A percentile compares a stretch with the other conserved stretches of the same genome.
These are phyloP conservation scores for Colletotrichum lupini DNA, from an alignment of 2,329 filamentous ascomycete genomes.

Conservation along the genomic window DNA sequence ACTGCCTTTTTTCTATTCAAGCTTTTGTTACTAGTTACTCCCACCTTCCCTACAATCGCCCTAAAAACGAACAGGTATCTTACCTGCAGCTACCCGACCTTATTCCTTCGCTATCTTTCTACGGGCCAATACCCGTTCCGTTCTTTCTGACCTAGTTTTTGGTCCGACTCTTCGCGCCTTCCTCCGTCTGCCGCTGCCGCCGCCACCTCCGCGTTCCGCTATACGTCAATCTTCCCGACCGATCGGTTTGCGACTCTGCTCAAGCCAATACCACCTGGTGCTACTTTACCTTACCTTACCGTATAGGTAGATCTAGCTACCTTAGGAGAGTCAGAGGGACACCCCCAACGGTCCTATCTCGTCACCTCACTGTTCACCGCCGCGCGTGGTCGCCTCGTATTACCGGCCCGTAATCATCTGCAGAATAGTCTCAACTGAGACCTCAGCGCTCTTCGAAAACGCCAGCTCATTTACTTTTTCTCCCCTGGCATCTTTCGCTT, in stretches of 20 bases:
- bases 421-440: conserved; percentile 19
- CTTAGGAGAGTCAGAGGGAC: background rate
- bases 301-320: background rate
- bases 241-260: conserved; percentile 37
- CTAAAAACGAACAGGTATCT: conserved; percentile 23
- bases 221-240: conserved; percentile 21
- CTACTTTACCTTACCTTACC: background rate
- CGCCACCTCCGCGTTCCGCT: conserved; percentile 1
- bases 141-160: background rate
- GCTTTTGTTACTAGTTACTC: background rate
- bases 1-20: background rate
- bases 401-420: conserved; percentile 1
- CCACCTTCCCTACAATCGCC: conserved; percentile 19
- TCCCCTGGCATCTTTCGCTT: conserved; percentile 25
- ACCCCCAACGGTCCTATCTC: background rate
- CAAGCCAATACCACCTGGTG: conserved; percentile 35
- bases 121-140: conserved; percentile 10
- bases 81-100: conserved; percentile 26
- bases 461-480: conserved; percentile 35
- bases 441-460: conserved; percentile 23
- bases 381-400: background rate
- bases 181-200: background rate
- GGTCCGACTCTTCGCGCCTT: conserved; percentile 3
- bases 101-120: conserved; percentile 25
- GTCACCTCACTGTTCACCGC: background rate